Evolutionary conservation across 768 basidiomycete genomes (phyloP), one percentile per base, ranked within the genome.

Genomic region (Strobilomyces dryophilus): DNA sequence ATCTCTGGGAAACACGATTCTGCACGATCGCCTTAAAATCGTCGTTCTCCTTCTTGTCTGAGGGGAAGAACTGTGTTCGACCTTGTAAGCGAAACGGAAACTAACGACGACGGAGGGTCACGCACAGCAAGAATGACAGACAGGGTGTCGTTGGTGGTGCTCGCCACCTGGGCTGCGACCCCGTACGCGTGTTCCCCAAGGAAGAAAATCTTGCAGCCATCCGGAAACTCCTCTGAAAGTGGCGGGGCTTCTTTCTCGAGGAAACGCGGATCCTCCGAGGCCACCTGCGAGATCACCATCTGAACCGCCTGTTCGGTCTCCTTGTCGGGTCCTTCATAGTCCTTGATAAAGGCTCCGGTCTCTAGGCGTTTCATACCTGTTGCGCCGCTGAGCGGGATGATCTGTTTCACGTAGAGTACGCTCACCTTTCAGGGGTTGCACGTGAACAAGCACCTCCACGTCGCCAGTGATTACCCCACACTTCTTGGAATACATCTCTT

Each of bases 181-280:
- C 97, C 97, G 64, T 95, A 99, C 0, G 90, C 92, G 66, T 92
- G 86, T 63, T 91, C 87, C 15, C 95, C 95, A 8, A 98, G 78
- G 83, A 98, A 98, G 73, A 99, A 97, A 27, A 98, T 89, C 65
- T 87, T 91, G 67, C 84, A 89, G 1, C 89, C 91, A 0, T 82
- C 83, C 0, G 95, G 94, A 72, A 92, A 98, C 66, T 98, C 97
- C 49, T 92, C 85, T 0, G 83, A 77, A 29, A 98, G 71, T 0
- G 91, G 84, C 1, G 92, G 88, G 0, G 97, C 82, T 9, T 82
- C 84, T 61, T 82, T 81, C 71, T 98, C 97, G 41, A 90, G 52
- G 67, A 80, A 91, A 27, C 89, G 85, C 26, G 92, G 89, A 66
- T 99, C 97, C 70, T 98, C 93, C 5, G 87, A 91, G 11, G 78